These are phyloP conservation scores for Quercus ilex DNA, from an alignment of 306 rosid genomes.

Conservation along the genomic window DNA sequence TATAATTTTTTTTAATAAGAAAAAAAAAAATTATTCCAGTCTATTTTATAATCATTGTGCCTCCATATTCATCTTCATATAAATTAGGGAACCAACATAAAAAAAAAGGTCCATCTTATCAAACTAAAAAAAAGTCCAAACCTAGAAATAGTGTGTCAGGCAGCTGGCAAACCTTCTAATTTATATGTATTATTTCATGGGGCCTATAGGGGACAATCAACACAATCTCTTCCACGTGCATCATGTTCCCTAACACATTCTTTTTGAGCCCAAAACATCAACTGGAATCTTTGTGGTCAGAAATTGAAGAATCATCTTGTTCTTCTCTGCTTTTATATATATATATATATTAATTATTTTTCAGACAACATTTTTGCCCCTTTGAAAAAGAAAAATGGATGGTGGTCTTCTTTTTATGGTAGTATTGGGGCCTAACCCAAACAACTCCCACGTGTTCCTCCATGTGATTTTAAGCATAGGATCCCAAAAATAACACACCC, in stretches of 20 bases:
- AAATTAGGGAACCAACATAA: too few relatives aligned
- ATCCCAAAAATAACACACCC: too few relatives aligned
- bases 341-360: background rate
- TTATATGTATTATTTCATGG: background rate
- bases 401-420: background rate
- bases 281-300: too few relatives aligned
- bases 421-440: background rate
- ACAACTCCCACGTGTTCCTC: background rate
- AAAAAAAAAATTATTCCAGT: too few relatives aligned
- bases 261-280: too few relatives aligned
- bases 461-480: background rate
- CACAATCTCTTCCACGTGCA: background rate
- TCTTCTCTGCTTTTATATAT: too few relatives aligned
- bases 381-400: background rate
- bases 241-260: background rate
- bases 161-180: background rate
- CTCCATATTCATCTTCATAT: too few relatives aligned
- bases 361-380: background rate
- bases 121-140: background rate
- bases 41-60: too few relatives aligned
- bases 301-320: too few relatives aligned
- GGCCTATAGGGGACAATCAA: background rate
- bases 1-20: too few relatives aligned
- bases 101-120: background rate
- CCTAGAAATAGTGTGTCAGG: background rate